Percentiles rank a stretch among this genome's conserved stretches.
These are phyloP conservation scores for Bauhinia variegata DNA, from an alignment of 306 rosid species.

Conservation along the genomic window DNA sequence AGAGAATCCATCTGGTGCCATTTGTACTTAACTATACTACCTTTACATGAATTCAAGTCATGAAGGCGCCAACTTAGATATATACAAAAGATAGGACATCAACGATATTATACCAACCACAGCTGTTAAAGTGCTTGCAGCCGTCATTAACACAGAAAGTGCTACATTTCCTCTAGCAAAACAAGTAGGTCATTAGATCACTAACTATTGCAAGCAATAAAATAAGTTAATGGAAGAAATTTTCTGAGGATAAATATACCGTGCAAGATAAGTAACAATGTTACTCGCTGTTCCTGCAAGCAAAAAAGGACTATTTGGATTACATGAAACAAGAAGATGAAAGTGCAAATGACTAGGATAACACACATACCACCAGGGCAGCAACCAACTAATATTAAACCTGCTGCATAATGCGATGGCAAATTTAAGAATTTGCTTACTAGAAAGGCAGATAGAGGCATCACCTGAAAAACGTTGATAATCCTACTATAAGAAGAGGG, in stretches of 20 bases:
- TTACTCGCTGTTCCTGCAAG: slow-evolving; percentile 94
- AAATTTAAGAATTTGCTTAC: slow-evolving; percentile 77
- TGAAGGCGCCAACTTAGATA: slow-evolving; percentile 8
- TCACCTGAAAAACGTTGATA: slow-evolving; percentile 59
- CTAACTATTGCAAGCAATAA: slow-evolving; percentile 3
- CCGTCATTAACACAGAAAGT: slow-evolving; percentile 87
- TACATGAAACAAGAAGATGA: neutral
- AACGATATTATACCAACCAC: slow-evolving; percentile 62
- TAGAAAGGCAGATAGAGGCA: slow-evolving; percentile 78
- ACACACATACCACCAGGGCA: slow-evolving; percentile 79
- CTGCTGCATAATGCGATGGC: slow-evolving; percentile 87
- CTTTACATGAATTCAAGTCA: slow-evolving; percentile 16
- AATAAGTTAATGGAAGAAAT: slow-evolving; percentile 24
- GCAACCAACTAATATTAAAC: slow-evolving; percentile 78
- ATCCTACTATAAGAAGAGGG: neutral
- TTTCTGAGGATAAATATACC: slow-evolving; percentile 50
- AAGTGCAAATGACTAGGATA: slow-evolving; percentile 14
- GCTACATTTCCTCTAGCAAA: slow-evolving; percentile 83
- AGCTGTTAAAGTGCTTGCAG: slow-evolving; percentile 76
- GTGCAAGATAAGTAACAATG: slow-evolving; percentile 83
- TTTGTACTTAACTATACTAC: slow-evolving; percentile 5
- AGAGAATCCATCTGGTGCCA: neutral
- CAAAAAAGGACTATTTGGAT: slow-evolving; percentile 20
- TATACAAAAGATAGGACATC: slow-evolving; percentile 21
- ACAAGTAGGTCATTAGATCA: slow-evolving; percentile 38